Evolutionary conservation across 768 basidiomycete genomes (phyloP).

Genomic region (Antrodiella citrinella): DNA sequence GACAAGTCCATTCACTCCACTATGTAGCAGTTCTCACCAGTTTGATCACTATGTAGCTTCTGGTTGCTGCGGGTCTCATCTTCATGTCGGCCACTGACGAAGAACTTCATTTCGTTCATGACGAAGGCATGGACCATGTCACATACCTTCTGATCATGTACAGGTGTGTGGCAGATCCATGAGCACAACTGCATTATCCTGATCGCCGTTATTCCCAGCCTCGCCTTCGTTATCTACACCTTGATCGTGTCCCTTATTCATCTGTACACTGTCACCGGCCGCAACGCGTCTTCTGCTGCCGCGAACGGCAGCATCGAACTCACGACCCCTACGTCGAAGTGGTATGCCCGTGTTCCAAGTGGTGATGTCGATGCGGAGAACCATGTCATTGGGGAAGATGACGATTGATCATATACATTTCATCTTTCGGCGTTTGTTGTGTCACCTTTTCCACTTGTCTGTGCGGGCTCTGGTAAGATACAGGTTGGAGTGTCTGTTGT

Average conservation of each 20-base stretch:
- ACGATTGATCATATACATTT: conserved; percentile 15
- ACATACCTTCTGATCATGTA: conserved; percentile 83
- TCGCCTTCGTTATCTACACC: conserved; percentile 73
- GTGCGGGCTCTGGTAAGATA: background rate
- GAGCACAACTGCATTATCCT: background rate
- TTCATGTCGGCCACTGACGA: conserved; percentile 96
- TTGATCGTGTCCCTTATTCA: conserved; percentile 64
- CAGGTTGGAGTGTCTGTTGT: background rate
- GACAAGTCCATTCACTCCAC: conserved; percentile 25
- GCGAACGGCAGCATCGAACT: conserved; percentile 36
- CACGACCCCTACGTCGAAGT: conserved; percentile 36
- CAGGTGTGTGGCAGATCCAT: conserved; percentile 37
- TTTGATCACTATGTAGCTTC: conserved; percentile 37
- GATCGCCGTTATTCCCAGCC: conserved; percentile 26
- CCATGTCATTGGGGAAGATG: conserved; percentile 49
- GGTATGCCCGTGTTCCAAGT: conserved; percentile 58
- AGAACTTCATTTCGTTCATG: conserved; percentile 65
- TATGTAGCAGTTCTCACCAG: background rate
- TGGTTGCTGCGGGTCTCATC: conserved; percentile 73
- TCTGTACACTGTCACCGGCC: conserved; percentile 56
- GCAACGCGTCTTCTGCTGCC: conserved; percentile 34
- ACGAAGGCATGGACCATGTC: conserved; percentile 80
- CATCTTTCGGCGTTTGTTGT: background rate
- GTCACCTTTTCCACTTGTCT: background rate
- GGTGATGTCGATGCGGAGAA: conserved; percentile 18